Evolutionary conservation across 306 rosid genomes (phyloP).

Genomic region (Malus domestica): DNA sequence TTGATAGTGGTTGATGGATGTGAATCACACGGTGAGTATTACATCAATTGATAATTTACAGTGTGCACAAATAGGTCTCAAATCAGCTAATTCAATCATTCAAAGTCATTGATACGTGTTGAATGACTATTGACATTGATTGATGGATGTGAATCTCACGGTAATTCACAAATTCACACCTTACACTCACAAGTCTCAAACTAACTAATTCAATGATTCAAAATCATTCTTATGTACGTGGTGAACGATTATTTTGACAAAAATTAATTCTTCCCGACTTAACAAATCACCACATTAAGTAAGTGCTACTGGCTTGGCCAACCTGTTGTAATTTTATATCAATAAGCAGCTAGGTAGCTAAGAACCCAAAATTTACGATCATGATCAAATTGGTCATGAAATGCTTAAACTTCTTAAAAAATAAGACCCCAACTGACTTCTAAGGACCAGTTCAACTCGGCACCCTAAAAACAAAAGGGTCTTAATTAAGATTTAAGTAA

Average conservation of each 20-base stretch:
- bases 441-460: not conserved
- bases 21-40: not conserved
- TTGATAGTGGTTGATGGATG: not conserved
- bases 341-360: not conserved
- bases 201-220: not conserved
- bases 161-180: not conserved
- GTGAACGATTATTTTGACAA: too few species aligned
- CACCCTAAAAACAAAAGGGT: not conserved
- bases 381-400: slow-evolving; percentile 3
- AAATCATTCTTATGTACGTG: not conserved
- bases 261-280: not conserved
- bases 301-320: not conserved
- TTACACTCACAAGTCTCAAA: not conserved
- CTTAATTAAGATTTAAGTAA: slow-evolving; percentile 20
- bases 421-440: not conserved
- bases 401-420: not conserved
- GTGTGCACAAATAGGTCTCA: too few species aligned
- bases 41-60: not conserved
- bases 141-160: not conserved
- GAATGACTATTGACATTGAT: too few species aligned
- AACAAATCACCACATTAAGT: not conserved
- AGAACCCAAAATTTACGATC: not conserved
- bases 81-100: too few species aligned
- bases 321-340: not conserved
- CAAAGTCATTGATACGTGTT: not conserved